Base-by-base conservation (phyloP, 495 filamentous ascomycete genomes). In the Sordaria brevicollis region DNA sequence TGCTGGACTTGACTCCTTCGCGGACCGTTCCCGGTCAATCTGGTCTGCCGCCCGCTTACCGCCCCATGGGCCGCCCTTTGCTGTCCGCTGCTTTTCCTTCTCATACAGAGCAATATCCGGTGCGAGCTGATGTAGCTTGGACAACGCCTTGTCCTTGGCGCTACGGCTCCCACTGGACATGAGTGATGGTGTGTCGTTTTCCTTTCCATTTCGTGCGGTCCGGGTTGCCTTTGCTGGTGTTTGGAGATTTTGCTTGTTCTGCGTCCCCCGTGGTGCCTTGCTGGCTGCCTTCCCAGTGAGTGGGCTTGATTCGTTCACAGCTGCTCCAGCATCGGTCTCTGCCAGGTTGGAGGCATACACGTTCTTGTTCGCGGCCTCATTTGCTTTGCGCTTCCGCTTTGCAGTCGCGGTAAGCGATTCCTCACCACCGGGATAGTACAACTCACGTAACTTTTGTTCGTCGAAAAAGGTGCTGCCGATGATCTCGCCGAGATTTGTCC, bases 401-500 rank as follows among this genome's bases (percentile, higher is more conserved):
- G 81, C 75, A 4, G 73, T 65, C 9, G 69, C 69, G n/a, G 68
- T 71, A 35, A 78, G 71, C 8, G 68, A 71, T 37, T 81, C 76
- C 15, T 80, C 75, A 5, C 71, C 77, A 5, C 81, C 81, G 5
- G 83, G 81, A 35, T 81, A 85, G 71, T 77, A 83, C 49, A 76
- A 35, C 5, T 69, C 72, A 37, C 73, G 74, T 0, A 85, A 73
- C 38, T 67, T 76, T 13, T 71, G 70, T 75, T 83, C 78, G 25
- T 84, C 73, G 79, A 83, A 68, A 35, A 76, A 86, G 0, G 93
- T 98, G 78, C 96, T 91, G 37, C 95, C 95, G 70, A 95, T 90
- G 70, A 98, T 86, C 77, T 98, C 95, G 35, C 93, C 91, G 21
- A 99, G 84, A 75, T 99, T 97, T 3, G 96, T 98, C 67, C 92